Conservation (phyloP, 2,329 filamentous ascomycete species). For the Exophiala aquamarina region DNA sequence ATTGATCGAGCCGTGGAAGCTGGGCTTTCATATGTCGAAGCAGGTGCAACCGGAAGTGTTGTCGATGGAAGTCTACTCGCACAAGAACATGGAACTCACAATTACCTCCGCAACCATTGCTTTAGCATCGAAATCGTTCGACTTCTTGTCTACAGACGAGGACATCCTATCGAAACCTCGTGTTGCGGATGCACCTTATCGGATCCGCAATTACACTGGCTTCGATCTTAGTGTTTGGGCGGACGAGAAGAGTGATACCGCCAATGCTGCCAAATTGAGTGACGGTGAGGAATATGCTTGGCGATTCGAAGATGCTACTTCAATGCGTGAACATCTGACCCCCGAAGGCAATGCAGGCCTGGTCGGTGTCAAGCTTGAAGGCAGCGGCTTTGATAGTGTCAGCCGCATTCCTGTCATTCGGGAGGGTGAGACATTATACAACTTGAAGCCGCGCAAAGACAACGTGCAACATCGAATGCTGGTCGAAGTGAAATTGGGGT, state of each 20-base stretch:
- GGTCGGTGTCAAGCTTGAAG: slow-evolving; percentile 81
- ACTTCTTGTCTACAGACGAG: slow-evolving; percentile 83
- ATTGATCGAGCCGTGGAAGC: slow-evolving; percentile 89
- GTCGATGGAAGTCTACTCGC: slow-evolving; percentile 81
- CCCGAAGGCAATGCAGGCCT: slow-evolving; percentile 77
- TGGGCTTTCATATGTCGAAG: slow-evolving; percentile 86
- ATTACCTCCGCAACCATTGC: slow-evolving; percentile 93
- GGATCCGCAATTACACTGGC: slow-evolving; percentile 92
- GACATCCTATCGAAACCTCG: slow-evolving; percentile 92
- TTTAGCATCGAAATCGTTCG: slow-evolving; percentile 85
- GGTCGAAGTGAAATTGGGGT: slow-evolving; percentile 86
- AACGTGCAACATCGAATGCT: slow-evolving; percentile 83
- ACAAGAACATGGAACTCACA: slow-evolving; percentile 88
- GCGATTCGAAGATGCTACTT: slow-evolving; percentile 96
- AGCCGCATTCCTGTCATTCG: slow-evolving; percentile 85
- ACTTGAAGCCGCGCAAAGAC: slow-evolving; percentile 82
- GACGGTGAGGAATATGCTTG: slow-evolving; percentile 92
- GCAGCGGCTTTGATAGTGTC: slow-evolving; percentile 89
- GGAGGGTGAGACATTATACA: slow-evolving; percentile 92
- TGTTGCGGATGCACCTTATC: slow-evolving; percentile 86
- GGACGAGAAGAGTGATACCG: slow-evolving; percentile 69
- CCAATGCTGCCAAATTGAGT: slow-evolving; percentile 68
- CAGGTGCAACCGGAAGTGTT: slow-evolving; percentile 73
- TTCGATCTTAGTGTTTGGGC: slow-evolving; percentile 86
- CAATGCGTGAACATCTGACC: slow-evolving; percentile 89